Base-by-base conservation (phyloP, 1,284 basidiomycete genomes). In the Peniophora sp. region DNA sequence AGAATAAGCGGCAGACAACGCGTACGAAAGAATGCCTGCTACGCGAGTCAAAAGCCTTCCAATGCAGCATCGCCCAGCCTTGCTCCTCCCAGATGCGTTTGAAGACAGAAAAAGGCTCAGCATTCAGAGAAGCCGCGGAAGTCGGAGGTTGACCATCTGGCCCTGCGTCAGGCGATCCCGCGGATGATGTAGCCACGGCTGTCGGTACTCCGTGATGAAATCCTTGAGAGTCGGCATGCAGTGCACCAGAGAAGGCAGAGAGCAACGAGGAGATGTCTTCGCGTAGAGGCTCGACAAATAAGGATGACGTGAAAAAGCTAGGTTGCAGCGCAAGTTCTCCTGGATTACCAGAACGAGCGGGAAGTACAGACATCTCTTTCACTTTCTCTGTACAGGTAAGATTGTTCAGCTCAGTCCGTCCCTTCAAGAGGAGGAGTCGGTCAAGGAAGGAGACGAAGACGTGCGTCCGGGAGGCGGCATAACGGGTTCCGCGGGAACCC, bases 1-100 rank as follows among this genome's bases (percentile, higher is more conserved):
- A 64, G 59, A 90, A 84, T n/a, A 88, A 63, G 44, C 86, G 70
- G 50, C 75, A 65, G 2, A 78, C 75, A 10, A 78, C 70, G 34
- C 68, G 69, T 36, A 88, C 63, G 62, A 85, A 85, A 0, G 68
- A 61, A 43, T 83, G 76, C 35, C 87, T 74, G 20, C 80, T 69
- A 47, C 83, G 72, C 35, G 71, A 66, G 56, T 90, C 86, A 53
- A 85, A 78, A 2, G 80, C 77, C 59, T 76, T 81, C 65, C 89
- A 75, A 58, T 88, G 85, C 47, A 87, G 66, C 77, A 79, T 88
- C 39, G 70, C 67, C 87, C 87, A 90, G 24, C 85, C 83, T 52
- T 76, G 72, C 6, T 68, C 65, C n/a, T 63, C 62, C 87, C 87
- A 90, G 14, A 86, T 56, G 1, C 62, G 57, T 62, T 84, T 88